phyloP scores from a whole-genome alignment of 805 yeast genomes.

The Ogataea zsoltii region DNA sequence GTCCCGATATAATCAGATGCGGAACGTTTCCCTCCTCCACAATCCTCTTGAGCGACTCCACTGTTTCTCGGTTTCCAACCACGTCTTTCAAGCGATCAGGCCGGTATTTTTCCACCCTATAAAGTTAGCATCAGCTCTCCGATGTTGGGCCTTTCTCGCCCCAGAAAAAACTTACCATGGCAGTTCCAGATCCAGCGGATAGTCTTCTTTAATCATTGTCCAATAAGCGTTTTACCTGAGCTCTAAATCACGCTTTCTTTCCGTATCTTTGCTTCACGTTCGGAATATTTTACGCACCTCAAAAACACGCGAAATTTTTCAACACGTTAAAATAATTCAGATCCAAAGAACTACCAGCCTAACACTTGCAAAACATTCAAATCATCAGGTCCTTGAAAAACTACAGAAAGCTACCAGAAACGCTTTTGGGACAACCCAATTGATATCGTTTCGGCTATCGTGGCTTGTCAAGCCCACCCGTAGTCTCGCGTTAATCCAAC shows the following conservation, averaged over 20 bases:
- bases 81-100: conserved; percentile 78
- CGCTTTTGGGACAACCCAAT: no score
- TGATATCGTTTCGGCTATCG: no score
- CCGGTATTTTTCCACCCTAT: conserved; percentile 93
- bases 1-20: conserved; percentile 90
- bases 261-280: no score
- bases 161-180: conserved; percentile 31
- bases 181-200: conserved; percentile 34
- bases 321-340: no score
- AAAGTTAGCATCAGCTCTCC: not conserved
- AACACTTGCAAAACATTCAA: not conserved
- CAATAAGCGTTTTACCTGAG: not conserved
- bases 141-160: not conserved
- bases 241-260: not conserved
- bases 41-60: conserved; percentile 78
- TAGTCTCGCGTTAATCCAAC: no score
- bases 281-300: not conserved
- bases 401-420: no score
- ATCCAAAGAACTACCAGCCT: not conserved
- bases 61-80: conserved; percentile 91
- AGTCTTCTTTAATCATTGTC: conserved; percentile 16
- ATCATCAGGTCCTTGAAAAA: no score
- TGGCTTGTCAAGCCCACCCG: no score
- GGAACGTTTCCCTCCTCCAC: conserved; percentile 97
- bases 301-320: conserved; percentile 5